Conservation (phyloP, 2,329 filamentous ascomycete genomes). For the Talaromyces sp. region DNA sequence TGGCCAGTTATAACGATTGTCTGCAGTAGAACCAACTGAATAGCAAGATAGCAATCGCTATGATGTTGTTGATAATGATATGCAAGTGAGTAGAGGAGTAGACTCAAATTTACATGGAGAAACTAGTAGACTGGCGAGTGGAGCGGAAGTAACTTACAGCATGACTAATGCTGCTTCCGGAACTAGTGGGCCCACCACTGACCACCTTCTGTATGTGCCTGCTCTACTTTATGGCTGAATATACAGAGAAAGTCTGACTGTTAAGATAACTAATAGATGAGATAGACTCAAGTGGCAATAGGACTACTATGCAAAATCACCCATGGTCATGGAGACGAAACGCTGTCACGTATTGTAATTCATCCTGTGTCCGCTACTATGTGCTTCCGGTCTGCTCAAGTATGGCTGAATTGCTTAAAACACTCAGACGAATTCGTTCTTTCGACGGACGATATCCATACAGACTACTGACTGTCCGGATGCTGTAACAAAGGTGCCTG, state of each 20-base stretch:
- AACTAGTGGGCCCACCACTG: neutral
- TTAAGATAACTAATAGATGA: neutral
- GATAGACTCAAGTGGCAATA: neutral
- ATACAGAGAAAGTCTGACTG: too few species aligned
- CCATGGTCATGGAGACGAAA: neutral
- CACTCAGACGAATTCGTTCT: neutral
- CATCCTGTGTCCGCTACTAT: neutral
- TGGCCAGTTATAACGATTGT: too few species aligned
- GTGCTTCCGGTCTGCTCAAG: neutral
- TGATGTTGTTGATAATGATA: too few species aligned
- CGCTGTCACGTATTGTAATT: neutral
- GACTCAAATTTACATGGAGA: slow-evolving; percentile 8
- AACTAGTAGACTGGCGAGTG: slow-evolving; percentile 9
- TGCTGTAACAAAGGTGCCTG: neutral
- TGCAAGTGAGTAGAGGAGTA: too few species aligned
- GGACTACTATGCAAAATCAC: too few species aligned
- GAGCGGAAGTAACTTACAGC: slow-evolving; percentile 7
- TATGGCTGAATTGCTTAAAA: neutral
- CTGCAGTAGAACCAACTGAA: too few species aligned
- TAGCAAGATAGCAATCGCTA: too few species aligned
- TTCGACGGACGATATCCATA: neutral
- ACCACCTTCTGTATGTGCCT: neutral
- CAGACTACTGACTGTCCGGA: neutral
- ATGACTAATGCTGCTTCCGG: slow-evolving; percentile 8
- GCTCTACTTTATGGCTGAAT: too few species aligned